Conservation (phyloP, 2,329 filamentous ascomycete genomes). For the Fusarium coffeatum region DNA sequence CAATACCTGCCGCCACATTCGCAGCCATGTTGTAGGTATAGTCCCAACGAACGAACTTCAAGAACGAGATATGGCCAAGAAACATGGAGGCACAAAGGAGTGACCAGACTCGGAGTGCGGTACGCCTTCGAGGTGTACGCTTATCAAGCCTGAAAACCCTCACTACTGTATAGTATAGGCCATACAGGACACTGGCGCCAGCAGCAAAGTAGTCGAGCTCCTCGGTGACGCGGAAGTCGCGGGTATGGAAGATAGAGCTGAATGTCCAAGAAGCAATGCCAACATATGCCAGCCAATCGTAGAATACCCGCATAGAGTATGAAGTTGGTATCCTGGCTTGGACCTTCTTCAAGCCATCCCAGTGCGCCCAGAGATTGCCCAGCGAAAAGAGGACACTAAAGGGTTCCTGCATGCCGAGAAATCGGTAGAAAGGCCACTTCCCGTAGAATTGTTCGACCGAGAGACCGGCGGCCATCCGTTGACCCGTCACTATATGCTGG, state of each 20-base stretch:
- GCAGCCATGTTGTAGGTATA: conserved; percentile 99
- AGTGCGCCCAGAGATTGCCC: conserved; percentile 89
- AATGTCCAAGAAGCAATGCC: conserved; percentile 87
- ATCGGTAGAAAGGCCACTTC: conserved; percentile 96
- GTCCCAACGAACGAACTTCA: conserved; percentile 89
- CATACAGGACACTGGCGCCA: conserved; percentile 89
- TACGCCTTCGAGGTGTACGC: conserved; percentile 53
- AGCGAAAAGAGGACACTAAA: conserved; percentile 93
- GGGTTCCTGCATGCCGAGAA: conserved; percentile 94
- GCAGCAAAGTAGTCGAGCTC: conserved; percentile 97
- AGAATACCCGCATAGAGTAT: conserved; percentile 84
- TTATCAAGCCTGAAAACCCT: conserved; percentile 85
- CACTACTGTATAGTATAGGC: conserved; percentile 85
- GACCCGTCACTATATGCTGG: conserved; percentile 88
- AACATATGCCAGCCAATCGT: conserved; percentile 81
- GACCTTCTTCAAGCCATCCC: conserved; percentile 78
- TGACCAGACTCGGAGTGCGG: conserved; percentile 80
- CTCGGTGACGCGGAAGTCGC: conserved; percentile 88
- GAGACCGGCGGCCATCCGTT: conserved; percentile 72
- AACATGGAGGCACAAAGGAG: conserved; percentile 78
- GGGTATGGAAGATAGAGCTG: conserved; percentile 90
- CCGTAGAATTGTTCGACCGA: conserved; percentile 93
- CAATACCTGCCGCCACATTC: conserved; percentile 83
- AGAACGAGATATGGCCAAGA: conserved; percentile 80
- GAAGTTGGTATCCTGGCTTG: conserved; percentile 74